phyloP scores from a whole-genome alignment of 2,329 filamentous ascomycete species.

The Claviceps sp. region DNA sequence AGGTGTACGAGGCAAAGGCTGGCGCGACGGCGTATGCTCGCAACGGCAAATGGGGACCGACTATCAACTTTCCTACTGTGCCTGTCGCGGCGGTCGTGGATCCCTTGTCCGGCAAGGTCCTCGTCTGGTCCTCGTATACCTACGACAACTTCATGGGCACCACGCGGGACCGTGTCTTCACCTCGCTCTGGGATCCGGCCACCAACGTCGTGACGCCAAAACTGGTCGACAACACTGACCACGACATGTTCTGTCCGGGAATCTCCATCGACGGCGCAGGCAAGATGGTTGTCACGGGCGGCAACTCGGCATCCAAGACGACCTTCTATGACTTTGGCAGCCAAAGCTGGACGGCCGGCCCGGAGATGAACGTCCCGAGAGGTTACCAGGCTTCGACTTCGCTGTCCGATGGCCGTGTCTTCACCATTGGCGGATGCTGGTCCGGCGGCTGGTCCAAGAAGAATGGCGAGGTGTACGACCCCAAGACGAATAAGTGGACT shows the following conservation, averaged over 20 bases:
- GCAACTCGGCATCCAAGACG: slow-evolving; percentile 32
- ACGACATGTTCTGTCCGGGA: slow-evolving; percentile 46
- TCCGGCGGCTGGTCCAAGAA: slow-evolving; percentile 35
- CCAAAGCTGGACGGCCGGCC: slow-evolving; percentile 24
- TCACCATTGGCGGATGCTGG: slow-evolving; percentile 43
- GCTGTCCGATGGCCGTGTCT: slow-evolving; percentile 38
- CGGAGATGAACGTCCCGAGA: slow-evolving; percentile 30
- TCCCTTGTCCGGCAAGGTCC: slow-evolving; percentile 1
- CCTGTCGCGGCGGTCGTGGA: slow-evolving; percentile 12
- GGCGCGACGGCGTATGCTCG: slow-evolving; percentile 11
- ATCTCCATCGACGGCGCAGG: slow-evolving; percentile 29
- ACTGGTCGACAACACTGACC: slow-evolving; percentile 25
- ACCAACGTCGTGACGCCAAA: slow-evolving; percentile 12
- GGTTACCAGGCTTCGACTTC: slow-evolving; percentile 40
- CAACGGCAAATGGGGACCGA: slow-evolving; percentile 20
- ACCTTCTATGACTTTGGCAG: slow-evolving; percentile 31
- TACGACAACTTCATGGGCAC: slow-evolving; percentile 8
- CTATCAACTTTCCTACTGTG: slow-evolving; percentile 23
- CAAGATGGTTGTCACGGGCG: slow-evolving; percentile 39
- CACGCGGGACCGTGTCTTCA: slow-evolving; percentile 7
- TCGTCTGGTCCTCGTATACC: slow-evolving; percentile 6
- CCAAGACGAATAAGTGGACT: slow-evolving; percentile 31
- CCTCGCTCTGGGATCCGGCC: slow-evolving; percentile 8
- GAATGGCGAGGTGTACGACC: slow-evolving; percentile 42
- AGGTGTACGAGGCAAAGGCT: slow-evolving; percentile 15